Percentiles rank a stretch among this genome's conserved stretches.
Evolutionary conservation across 2,329 filamentous ascomycete genomes (phyloP).

Genomic region (Coniochaeta ligniaria): DNA sequence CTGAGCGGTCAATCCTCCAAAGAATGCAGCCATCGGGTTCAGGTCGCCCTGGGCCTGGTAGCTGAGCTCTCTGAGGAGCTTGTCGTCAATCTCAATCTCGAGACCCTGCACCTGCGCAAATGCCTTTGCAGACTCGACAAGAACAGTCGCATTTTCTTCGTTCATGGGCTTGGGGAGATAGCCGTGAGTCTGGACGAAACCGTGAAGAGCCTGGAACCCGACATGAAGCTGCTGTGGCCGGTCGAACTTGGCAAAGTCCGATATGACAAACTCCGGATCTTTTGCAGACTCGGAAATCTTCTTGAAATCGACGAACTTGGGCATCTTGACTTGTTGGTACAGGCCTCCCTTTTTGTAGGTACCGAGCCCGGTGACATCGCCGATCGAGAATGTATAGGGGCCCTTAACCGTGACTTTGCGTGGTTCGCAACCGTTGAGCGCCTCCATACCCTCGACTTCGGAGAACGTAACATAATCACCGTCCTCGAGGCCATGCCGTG

Average conservation of each 20-base stretch:
- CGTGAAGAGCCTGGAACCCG: slow-evolving; percentile 86
- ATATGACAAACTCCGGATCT: slow-evolving; percentile 82
- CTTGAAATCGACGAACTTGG: slow-evolving; percentile 87
- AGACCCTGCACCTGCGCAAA: slow-evolving; percentile 69
- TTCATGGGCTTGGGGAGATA: slow-evolving; percentile 78
- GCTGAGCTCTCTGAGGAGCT: slow-evolving; percentile 84
- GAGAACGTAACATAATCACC: slow-evolving; percentile 94
- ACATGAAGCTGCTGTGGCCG: slow-evolving; percentile 86
- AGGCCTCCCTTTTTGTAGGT: slow-evolving; percentile 83
- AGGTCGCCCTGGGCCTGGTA: slow-evolving; percentile 92
- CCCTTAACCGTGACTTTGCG: slow-evolving; percentile 91
- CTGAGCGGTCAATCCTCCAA: slow-evolving; percentile 87
- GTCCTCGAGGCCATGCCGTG: slow-evolving; percentile 89
- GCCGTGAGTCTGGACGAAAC: slow-evolving; percentile 69
- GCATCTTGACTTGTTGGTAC: slow-evolving; percentile 98
- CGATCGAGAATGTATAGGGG: slow-evolving; percentile 95
- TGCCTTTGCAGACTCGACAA: slow-evolving; percentile 67
- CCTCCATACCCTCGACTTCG: slow-evolving; percentile 88
- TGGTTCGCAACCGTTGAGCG: slow-evolving; percentile 73
- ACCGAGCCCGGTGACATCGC: slow-evolving; percentile 80
- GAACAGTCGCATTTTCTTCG: slow-evolving; percentile 71
- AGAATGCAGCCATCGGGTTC: slow-evolving; percentile 88
- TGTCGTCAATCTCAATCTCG: slow-evolving; percentile 83
- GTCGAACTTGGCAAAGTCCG: slow-evolving; percentile 97
- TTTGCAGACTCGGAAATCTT: slow-evolving; percentile 69